phyloP scores from a whole-genome alignment of 1,139 yeast species.

The Saccharomyces hybrid region DNA sequence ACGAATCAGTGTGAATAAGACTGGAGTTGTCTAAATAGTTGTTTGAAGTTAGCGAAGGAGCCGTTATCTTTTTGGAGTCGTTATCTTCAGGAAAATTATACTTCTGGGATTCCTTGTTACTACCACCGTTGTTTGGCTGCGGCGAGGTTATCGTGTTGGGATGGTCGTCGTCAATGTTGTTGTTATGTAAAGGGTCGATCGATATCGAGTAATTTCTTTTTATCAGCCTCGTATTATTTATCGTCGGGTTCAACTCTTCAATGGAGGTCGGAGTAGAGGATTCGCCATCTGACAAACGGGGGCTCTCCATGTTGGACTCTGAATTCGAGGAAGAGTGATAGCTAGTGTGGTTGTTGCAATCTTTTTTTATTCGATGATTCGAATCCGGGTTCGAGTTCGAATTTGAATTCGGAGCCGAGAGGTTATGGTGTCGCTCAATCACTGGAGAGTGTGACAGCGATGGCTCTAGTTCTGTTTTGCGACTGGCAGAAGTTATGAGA shows the following conservation, averaged over 20 bases:
- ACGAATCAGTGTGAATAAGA: slow-evolving; percentile 23
- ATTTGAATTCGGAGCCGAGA: neutral
- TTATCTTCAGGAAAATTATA: neutral
- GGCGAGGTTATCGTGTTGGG: neutral
- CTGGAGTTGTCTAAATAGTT: slow-evolving; percentile 4
- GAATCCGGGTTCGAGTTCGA: neutral
- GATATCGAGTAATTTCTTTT: slow-evolving; percentile 1
- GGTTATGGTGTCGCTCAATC: neutral
- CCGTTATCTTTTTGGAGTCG: neutral
- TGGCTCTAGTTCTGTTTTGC: neutral
- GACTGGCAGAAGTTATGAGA: neutral
- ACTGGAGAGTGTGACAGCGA: neutral
- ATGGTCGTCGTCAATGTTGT: neutral
- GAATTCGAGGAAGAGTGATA: slow-evolving; percentile 19
- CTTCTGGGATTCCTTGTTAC: neutral
- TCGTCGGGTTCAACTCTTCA: slow-evolving; percentile 12
- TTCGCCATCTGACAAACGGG: slow-evolving; percentile 15
- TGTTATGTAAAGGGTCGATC: neutral
- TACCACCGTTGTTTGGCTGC: neutral
- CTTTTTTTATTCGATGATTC: neutral
- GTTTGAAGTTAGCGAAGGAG: neutral
- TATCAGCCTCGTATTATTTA: neutral
- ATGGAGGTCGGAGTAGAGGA: slow-evolving; percentile 23
- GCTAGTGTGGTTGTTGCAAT: slow-evolving; percentile 11
- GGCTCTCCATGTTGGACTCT: slow-evolving; percentile 19